phyloP scores from a whole-genome alignment of 148 eudicot genomes.

The Rhododendron mucronatum region DNA sequence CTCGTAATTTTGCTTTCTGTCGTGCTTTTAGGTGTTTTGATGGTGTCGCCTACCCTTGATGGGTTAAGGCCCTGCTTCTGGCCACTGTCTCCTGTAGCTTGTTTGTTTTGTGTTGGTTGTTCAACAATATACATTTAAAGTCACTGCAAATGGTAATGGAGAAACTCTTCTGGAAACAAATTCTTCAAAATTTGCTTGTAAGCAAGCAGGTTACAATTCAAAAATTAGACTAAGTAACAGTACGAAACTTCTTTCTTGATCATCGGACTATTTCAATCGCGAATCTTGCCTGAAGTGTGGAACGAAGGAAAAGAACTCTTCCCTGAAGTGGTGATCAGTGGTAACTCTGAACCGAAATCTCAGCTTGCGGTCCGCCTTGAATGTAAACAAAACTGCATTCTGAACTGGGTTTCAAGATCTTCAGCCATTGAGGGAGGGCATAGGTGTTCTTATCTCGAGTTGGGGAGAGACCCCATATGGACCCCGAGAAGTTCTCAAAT shows the following conservation, averaged over 20 bases:
- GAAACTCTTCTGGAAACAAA: not conserved
- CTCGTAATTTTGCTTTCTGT: too few relatives aligned
- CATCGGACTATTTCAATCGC: not conserved
- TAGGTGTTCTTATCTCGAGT: conserved; percentile 42
- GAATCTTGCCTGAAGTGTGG: not conserved
- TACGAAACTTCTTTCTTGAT: not conserved
- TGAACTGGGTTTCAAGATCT: conserved; percentile 43
- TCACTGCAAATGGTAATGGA: not conserved
- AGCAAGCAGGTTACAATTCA: not conserved
- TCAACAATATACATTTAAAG: too few relatives aligned
- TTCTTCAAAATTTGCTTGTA: not conserved
- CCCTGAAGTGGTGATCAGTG: conserved; percentile 20
- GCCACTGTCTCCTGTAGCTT: too few relatives aligned
- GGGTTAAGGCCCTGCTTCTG: too few relatives aligned
- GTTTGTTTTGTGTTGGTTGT: too few relatives aligned
- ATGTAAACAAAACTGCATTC: conserved; percentile 65
- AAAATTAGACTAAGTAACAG: not conserved
- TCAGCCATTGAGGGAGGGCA: conserved; percentile 41
- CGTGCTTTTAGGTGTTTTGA: too few relatives aligned
- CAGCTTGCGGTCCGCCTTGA: conserved; percentile 87
- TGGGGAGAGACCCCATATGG: conserved; percentile 55
- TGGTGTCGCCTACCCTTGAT: too few relatives aligned
- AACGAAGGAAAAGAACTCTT: not conserved
- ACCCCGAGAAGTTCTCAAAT: conserved; percentile 58
- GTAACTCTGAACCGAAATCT: conserved; percentile 53